Evolutionary conservation across 352 stramenopile species (phyloP), one percentile per base, ranked within the genome.

Genomic region (Plasmopara muralis): DNA sequence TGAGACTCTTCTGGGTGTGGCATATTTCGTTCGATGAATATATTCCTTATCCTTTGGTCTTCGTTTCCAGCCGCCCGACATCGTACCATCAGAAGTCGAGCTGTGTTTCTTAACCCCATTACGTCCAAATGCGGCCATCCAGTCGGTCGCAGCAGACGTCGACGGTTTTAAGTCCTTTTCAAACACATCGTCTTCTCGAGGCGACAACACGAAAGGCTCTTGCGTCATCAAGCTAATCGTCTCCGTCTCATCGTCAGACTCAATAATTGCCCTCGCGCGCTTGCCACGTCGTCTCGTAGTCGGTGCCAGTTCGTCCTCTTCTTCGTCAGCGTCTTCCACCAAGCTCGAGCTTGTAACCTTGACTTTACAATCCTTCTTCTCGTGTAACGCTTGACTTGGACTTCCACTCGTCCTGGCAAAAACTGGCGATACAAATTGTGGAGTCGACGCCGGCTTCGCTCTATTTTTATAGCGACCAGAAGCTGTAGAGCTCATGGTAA

Each of bases 81-180:
- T 13, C 9, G n/a, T 14, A 29, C 9, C 37, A 57, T 31, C 43
- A 35, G 31, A 35, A 35, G 2, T 42, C 4, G 38, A 37, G 47
- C 66, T 73, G 25, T 52, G 52, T 42, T 64, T 70, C 30, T 72
- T 70, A 7, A 20, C 38, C n/a, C 49, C 43, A 18, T 50, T 50
- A 20, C 64, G 64, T 43, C 67, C 67, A 35, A 82, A 88, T 12
- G 66, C 65, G 5, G 74, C 70, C 77, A 88, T 85, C 77, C 77
- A 88, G 47, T 77, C 64, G 28, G 60, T 66, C 0, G 64, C 67
- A 16, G 67, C 60, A 15, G 67, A 76, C 6, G 60, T 66, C 4
- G 59, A 62, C 20, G 34, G 59, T 13, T 61, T 48, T n/a, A 64
- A 15, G 8, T 70, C 54, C 43, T 55, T 62, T 41, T 70, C 57